Evolutionary conservation across 176 grass and related monocot species (phyloP), one percentile per base, ranked within the genome.

Genomic region (Musa troglodytarum): DNA sequence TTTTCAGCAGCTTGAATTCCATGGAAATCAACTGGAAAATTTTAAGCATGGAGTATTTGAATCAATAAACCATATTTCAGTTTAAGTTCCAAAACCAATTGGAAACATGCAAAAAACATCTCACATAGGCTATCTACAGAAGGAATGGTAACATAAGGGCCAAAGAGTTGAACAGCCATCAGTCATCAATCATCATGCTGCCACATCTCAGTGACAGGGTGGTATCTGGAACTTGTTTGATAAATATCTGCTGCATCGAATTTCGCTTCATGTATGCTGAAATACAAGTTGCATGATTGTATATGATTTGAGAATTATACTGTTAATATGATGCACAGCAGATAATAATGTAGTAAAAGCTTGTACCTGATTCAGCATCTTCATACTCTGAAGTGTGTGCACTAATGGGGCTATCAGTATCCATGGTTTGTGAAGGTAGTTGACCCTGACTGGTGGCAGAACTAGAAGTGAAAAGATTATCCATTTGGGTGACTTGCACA

Each of bases 351-450:
- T 82, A 79, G 83, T 79, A 86, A 92, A 69, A 85, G 85, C 77
- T 79, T 73, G 11, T 90, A 96, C 92, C 89, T 92, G 92, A 90
- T 92, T 92, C 87, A 77, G 87, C 90, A 96, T 96, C 88, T 87
- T 96, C 92, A 86, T 88, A 90, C 79, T 92, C 92, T 79, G 86
- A 92, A 76, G 88, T 87, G 65, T 92, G 85, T 77, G 82, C 85
- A 92, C 89, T 96, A 84, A 84, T 88, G 78, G 89, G 89, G 87
- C 92, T 96, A 86, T 89, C 89, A 66, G 86, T 83, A 82, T 92
- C 87, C 74, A 86, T 85, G 74, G 80, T 81, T 83, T 89, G 89
- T 84, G 92, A 88, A 76, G 83, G 85, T 79, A 82, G 82, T 77
- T 87, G 89, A 69, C 89, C 89, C 82, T 87, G 84, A 86, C 89